Evolutionary conservation across 257 asterid species (phyloP).

Genomic region (Scutellaria baicalensis): DNA sequence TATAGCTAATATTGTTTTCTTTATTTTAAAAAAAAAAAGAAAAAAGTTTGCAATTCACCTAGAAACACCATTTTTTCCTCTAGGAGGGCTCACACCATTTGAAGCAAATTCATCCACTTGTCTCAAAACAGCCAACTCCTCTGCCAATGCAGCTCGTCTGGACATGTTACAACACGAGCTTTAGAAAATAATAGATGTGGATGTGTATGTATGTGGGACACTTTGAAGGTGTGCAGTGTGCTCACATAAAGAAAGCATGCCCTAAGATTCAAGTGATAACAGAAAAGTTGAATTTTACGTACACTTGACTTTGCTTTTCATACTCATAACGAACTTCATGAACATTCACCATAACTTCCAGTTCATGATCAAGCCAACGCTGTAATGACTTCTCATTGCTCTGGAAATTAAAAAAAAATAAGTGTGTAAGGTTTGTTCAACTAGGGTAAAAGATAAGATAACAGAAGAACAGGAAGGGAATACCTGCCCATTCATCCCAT

Average conservation of each 20-base stretch:
- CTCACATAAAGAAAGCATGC: background rate
- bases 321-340: conserved; percentile 97
- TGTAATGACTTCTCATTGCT: conserved; percentile 74
- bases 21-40: background rate
- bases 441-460: background rate
- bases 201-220: background rate
- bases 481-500: conserved; percentile 77
- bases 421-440: conserved; percentile 1
- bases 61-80: conserved; percentile 55
- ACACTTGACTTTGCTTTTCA: conserved; percentile 98
- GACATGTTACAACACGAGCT: conserved; percentile 13
- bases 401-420: conserved; percentile 27
- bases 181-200: conserved; percentile 3
- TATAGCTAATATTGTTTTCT: background rate
- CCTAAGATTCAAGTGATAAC: background rate
- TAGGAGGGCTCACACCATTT: conserved; percentile 58
- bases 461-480: conserved; percentile 2
- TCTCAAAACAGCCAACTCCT: conserved; percentile 76
- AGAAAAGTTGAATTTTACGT: conserved; percentile 27
- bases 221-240: background rate
- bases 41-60: conserved; percentile 28
- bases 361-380: conserved; percentile 93
- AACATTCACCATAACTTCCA: conserved; percentile 89
- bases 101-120: conserved; percentile 70
- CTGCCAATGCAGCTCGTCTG: conserved; percentile 92